Conservation (phyloP, 2,329 filamentous ascomycete species). For the Reticulascus tulasneorum region DNA sequence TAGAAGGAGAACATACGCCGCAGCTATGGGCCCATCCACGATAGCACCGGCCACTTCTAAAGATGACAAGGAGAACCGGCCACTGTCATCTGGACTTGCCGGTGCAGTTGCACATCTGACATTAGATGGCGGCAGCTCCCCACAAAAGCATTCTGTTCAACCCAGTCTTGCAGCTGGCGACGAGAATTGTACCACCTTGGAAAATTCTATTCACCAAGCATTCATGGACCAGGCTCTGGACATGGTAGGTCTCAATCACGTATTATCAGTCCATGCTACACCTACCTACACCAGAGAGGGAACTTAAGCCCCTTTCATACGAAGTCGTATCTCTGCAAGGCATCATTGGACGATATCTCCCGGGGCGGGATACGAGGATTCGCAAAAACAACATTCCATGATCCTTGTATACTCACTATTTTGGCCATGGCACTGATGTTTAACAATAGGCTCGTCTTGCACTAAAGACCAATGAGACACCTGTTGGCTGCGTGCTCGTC, state of each 20-base stretch:
- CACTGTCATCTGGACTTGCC: conserved; percentile 9
- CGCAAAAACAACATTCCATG: too few relatives aligned
- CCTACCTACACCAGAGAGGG: too few relatives aligned
- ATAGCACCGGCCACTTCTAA: background rate
- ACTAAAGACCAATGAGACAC: conserved; percentile 82
- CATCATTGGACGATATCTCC: too few relatives aligned
- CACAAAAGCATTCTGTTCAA: too few relatives aligned
- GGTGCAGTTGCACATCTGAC: conserved; percentile 11
- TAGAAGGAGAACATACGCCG: background rate
- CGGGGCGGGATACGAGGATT: too few relatives aligned
- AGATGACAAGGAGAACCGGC: conserved; percentile 26
- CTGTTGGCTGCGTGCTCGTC: conserved; percentile 93
- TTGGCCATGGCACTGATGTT: too few relatives aligned
- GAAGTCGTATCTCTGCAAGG: too few relatives aligned
- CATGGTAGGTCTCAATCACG: conserved; percentile 70
- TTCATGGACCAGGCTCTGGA: conserved; percentile 85
- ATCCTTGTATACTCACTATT: conserved; percentile 1
- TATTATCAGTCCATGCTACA: too few relatives aligned
- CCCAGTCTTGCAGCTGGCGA: background rate
- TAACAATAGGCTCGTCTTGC: conserved; percentile 71
- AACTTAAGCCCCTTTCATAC: too few relatives aligned
- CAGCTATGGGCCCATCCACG: conserved; percentile 16
- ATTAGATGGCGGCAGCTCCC: too few relatives aligned
- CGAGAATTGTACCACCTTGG: conserved; percentile 13
- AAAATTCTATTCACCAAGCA: conserved; percentile 40